These are phyloP conservation scores for Gnaphalium uliginosum DNA, from an alignment of 129 eudicot genomes.

Conservation along the genomic window DNA sequence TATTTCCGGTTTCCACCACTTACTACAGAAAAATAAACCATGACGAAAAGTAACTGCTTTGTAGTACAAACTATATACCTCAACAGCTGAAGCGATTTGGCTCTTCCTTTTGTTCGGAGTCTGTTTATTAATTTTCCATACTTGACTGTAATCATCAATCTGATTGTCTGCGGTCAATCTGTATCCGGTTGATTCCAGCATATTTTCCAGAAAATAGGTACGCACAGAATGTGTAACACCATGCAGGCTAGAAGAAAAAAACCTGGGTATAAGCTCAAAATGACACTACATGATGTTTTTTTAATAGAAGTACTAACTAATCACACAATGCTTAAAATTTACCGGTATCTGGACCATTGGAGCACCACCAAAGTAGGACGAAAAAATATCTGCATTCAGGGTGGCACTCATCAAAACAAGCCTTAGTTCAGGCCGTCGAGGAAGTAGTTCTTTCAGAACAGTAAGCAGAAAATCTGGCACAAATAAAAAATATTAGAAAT, in stretches of 20 bases:
- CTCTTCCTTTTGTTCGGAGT: conserved; percentile 74
- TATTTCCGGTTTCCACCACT: conserved; percentile 29
- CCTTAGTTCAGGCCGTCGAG: conserved; percentile 77
- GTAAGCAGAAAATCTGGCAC: conserved; percentile 81
- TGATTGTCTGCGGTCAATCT: conserved; percentile 71
- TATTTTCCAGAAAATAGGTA: conserved; percentile 68
- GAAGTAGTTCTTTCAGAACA: conserved; percentile 77
- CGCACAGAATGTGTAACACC: conserved; percentile 79
- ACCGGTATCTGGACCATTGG: conserved; percentile 78
- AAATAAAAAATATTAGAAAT: conserved; percentile 21
- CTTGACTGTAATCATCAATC: conserved; percentile 79
- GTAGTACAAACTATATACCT: conserved; percentile 46
- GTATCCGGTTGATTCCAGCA: conserved; percentile 75
- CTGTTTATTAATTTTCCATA: conserved; percentile 79
- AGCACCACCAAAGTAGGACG: conserved; percentile 80
- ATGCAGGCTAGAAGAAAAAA: conserved; percentile 33
- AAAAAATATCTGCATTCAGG: conserved; percentile 80
- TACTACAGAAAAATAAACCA: conserved; percentile 14
- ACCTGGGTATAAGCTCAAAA: not conserved
- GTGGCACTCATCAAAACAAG: conserved; percentile 95
- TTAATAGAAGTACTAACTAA: not conserved
- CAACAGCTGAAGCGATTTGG: conserved; percentile 75
- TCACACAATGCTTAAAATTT: conserved; percentile 14
- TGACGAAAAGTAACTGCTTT: not conserved
- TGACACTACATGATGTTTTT: not conserved